Base-by-base conservation (phyloP, 2,329 filamentous ascomycete species). In the Ophiostoma perfectum region DNA sequence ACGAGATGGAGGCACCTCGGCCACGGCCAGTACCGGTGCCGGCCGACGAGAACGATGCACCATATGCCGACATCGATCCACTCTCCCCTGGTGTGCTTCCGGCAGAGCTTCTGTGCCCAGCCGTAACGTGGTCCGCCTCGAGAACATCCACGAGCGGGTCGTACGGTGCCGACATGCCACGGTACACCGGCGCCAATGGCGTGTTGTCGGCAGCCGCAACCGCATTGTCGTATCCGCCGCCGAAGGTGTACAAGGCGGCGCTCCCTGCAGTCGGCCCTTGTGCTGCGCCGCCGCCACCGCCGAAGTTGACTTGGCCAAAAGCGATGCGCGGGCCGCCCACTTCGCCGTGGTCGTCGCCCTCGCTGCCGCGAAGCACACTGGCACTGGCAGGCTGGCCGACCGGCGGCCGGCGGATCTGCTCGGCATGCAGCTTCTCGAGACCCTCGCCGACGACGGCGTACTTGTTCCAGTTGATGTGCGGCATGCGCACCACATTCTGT, bases 391-490 rank as follows among this genome's bases (percentile, higher is more conserved):
- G 87, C 14, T 76, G 76, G 1, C 86, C 86, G 55, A 83, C 81
- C 8, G 78, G 80, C 1, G 92, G 93, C 67, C 86, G 84, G 65
- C 81, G 79, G 66, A 88, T 80, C 78, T 97, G 93, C 75, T 96
- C 91, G 66, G 87, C 85, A 76, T 97, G 93, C 71, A 97, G 81
- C 76, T 88, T 90, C 77, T 97, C 92, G 47, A 97, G 82, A 1
- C 91, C 87, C 70, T 91, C 89, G 65, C 92, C 93, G 3, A 95
- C 88, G n/a, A 97, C 84, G 73, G 92, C 91, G 77, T 98, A 98
- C 76, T 97, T 93, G 12, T 88, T 87, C 94, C 94, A 98, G 80
- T 97, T 97, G 75, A 98, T 89, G 8, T 92, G 90, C 8, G 94
- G 94, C 79, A 89, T 92, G 55, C 93, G 88, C 39, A 96, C 89